A percentile compares a stretch with the other conserved stretches of the same genome.
Conservation (phyloP, 1,139 yeast genomes). For the Schwanniomyces etchellsii region DNA sequence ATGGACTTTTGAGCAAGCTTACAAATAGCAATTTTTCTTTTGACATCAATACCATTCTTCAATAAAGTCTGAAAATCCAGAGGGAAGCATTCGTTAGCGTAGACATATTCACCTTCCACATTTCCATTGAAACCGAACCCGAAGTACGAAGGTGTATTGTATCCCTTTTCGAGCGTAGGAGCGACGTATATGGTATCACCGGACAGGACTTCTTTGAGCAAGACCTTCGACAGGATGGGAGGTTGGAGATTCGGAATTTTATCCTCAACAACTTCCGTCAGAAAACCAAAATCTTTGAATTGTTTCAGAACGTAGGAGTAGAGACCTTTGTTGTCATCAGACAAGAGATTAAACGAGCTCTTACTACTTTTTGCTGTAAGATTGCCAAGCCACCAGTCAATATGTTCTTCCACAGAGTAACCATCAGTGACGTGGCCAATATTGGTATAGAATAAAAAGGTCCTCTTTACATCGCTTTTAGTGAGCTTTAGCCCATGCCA, state of each 20-base stretch:
- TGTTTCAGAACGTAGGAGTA: conserved; percentile 18
- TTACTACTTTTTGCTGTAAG: conserved; percentile 14
- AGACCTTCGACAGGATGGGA: conserved; percentile 22
- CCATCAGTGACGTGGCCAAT: conserved; percentile 19
- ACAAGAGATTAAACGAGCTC: conserved; percentile 17
- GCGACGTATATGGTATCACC: conserved; percentile 22
- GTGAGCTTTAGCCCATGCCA: conserved; percentile 63
- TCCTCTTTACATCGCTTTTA: conserved; percentile 57
- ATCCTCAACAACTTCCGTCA: conserved; percentile 14
- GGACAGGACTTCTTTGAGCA: conserved; percentile 17
- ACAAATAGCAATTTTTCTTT: conserved; percentile 27
- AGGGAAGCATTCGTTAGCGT: conserved; percentile 25
- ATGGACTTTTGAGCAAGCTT: conserved; percentile 11
- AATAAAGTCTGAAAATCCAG: conserved; percentile 23
- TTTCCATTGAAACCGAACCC: conserved; percentile 26
- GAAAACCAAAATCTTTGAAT: conserved; percentile 25
- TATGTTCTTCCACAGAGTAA: conserved; percentile 22
- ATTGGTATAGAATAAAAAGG: conserved; percentile 22
- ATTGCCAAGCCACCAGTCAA: conserved; percentile 21
- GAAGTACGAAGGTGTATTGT: conserved; percentile 32
- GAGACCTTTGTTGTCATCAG: conserved; percentile 23
- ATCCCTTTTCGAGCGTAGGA: conserved; percentile 19
- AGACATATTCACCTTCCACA: conserved; percentile 21
- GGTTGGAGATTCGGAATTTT: conserved; percentile 13
- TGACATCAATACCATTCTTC: conserved; percentile 14